Percentiles rank a stretch among this genome's conserved stretches.
These are phyloP conservation scores for Tolypocladium nubicola DNA, from an alignment of 2,329 filamentous ascomycete species.

Conservation along the genomic window DNA sequence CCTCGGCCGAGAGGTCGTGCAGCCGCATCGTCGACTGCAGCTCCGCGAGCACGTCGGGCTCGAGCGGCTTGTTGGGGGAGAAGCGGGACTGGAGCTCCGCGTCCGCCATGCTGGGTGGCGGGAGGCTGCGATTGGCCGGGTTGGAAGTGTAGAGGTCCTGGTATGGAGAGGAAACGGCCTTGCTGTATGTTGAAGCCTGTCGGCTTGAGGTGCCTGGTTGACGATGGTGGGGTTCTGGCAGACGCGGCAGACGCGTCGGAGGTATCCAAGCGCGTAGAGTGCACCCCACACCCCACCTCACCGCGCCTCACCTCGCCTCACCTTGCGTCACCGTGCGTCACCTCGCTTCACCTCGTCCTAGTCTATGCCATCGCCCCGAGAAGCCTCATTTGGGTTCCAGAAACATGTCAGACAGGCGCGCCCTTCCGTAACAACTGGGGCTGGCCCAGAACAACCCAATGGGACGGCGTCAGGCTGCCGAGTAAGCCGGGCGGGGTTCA, in stretches of 20 bases:
- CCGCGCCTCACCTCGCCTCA: background rate
- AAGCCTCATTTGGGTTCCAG: no score
- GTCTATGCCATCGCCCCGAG: no score
- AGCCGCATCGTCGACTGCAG: slow-evolving; percentile 78
- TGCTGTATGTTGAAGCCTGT: background rate
- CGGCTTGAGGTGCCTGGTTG: background rate
- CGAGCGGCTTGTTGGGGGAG: slow-evolving; percentile 38
- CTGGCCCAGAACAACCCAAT: background rate
- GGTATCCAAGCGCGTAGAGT: background rate
- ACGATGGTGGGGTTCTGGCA: background rate
- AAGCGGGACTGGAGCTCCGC: slow-evolving; percentile 23
- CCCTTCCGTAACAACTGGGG: background rate
- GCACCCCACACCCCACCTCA: background rate
- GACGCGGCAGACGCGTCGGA: background rate
- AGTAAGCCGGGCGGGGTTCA: background rate
- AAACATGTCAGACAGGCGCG: background rate
- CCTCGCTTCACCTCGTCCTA: background rate
- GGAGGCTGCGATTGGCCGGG: background rate
- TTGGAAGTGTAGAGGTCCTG: background rate
- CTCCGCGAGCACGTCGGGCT: slow-evolving; percentile 69
- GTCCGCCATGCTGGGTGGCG: slow-evolving; percentile 21
- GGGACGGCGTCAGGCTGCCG: background rate
- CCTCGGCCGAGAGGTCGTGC: slow-evolving; percentile 70
- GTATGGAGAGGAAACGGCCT: background rate
- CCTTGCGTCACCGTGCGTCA: background rate